Percentiles rank a stretch among this genome's conserved stretches.
Evolutionary conservation across 2,329 filamentous ascomycete genomes (phyloP).

Genomic region (Neonectria sp.): DNA sequence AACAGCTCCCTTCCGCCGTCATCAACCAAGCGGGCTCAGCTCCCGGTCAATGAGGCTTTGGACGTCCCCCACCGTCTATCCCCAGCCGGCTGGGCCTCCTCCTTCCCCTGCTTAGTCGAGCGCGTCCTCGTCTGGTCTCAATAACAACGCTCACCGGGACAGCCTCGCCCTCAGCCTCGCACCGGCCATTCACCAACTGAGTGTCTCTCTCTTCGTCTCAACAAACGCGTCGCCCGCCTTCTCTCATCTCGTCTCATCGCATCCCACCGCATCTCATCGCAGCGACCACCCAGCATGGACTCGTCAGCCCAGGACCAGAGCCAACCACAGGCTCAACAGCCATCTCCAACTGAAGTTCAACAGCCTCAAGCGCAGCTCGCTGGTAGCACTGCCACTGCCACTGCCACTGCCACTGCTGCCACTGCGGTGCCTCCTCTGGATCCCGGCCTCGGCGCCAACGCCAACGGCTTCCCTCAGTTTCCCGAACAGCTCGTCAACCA

Average conservation of each 20-base stretch:
- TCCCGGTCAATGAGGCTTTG: slow-evolving; percentile 33
- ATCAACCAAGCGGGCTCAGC: slow-evolving; percentile 4
- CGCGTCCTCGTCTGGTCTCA: slow-evolving; percentile 37
- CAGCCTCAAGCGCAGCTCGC: slow-evolving; percentile 38
- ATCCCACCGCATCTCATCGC: slow-evolving; percentile 5
- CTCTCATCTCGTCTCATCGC: neutral
- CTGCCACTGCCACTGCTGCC: slow-evolving; percentile 3
- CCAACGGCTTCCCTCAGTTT: slow-evolving; percentile 40
- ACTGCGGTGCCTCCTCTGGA: slow-evolving; percentile 31
- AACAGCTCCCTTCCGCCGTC: neutral
- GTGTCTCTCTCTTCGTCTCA: neutral
- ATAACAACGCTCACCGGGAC: slow-evolving; percentile 38
- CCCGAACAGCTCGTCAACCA: slow-evolving; percentile 39
- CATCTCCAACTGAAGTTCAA: slow-evolving; percentile 35
- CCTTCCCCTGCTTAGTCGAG: slow-evolving; percentile 18
- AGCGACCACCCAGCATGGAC: slow-evolving; percentile 34
- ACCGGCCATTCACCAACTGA: slow-evolving; percentile 17
- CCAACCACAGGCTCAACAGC: slow-evolving; percentile 25
- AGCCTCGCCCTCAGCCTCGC: slow-evolving; percentile 39
- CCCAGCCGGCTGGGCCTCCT: slow-evolving; percentile 44
- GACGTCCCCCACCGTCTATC: slow-evolving; percentile 22
- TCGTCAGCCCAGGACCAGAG: slow-evolving; percentile 34
- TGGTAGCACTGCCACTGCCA: slow-evolving; percentile 22
- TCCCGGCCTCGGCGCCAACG: slow-evolving; percentile 29
- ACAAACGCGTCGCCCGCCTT: neutral